phyloP scores from a whole-genome alignment of 176 grass and related monocot genomes.

The Tillandsia fasciculata region DNA sequence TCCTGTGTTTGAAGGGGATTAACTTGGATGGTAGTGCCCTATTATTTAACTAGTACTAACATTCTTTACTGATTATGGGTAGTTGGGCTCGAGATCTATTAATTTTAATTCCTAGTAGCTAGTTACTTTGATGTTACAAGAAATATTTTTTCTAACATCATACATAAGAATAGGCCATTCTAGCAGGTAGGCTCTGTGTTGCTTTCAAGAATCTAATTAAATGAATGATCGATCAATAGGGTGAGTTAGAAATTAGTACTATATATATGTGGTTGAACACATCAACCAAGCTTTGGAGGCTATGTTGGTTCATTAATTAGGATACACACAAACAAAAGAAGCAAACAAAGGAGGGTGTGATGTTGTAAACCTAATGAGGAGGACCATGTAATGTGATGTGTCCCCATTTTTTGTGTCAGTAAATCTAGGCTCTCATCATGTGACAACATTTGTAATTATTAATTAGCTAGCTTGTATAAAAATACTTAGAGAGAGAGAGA shows the following conservation, averaged over 20 bases:
- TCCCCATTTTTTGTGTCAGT: background rate
- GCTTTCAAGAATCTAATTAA: slow-evolving; percentile 19
- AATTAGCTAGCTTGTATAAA: background rate
- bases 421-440: slow-evolving; percentile 6
- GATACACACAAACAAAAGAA: background rate
- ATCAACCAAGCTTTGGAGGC: background rate
- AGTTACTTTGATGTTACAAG: background rate
- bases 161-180: background rate
- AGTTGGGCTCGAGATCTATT: background rate
- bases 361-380: background rate
- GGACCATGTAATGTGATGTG: background rate
- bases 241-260: no score
- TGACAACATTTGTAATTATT: background rate
- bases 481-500: background rate
- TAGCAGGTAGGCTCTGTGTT: slow-evolving; percentile 8
- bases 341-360: background rate
- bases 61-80: background rate
- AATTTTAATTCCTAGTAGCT: background rate
- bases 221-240: background rate
- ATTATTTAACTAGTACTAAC: background rate
- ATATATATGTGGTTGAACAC: background rate
- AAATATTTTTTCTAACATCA: background rate
- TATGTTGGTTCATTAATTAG: slow-evolving; percentile 4
- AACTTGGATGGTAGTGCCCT: background rate
- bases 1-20: no score